Evolutionary conservation across 2,329 filamentous ascomycete genomes (phyloP).

Genomic region (Sporothrix phasma): DNA sequence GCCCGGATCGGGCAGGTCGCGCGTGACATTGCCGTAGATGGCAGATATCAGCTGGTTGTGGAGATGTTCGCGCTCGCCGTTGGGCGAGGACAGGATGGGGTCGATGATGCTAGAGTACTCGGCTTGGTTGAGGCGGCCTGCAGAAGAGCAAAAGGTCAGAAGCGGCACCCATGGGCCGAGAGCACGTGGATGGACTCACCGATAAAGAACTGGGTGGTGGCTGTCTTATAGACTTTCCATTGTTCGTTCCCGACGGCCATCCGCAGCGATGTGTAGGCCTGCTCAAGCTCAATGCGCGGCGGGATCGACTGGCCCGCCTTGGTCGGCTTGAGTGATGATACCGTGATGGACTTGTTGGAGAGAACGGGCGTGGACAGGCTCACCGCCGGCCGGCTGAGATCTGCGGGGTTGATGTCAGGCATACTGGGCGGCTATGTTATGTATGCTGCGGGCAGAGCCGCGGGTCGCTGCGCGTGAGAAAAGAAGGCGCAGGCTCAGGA

Average conservation of each 20-base stretch:
- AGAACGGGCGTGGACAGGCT: slow-evolving; percentile 50
- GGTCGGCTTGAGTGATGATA: slow-evolving; percentile 41
- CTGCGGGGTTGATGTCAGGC: slow-evolving; percentile 63
- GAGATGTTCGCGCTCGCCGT: slow-evolving; percentile 50
- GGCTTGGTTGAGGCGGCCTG: slow-evolving; percentile 53
- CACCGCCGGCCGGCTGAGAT: slow-evolving; percentile 51
- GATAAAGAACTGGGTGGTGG: slow-evolving; percentile 51
- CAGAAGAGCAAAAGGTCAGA: neutral
- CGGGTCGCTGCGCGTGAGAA: neutral
- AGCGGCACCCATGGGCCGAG: too few species aligned
- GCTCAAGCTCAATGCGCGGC: slow-evolving; percentile 57
- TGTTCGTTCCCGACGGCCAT: slow-evolving; percentile 48
- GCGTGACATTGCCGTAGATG: slow-evolving; percentile 58
- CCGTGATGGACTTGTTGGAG: slow-evolving; percentile 46
- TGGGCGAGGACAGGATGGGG: slow-evolving; percentile 46
- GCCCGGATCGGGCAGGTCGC: slow-evolving; percentile 58
- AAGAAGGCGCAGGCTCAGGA: neutral
- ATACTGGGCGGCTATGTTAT: slow-evolving; percentile 31
- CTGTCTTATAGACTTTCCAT: slow-evolving; percentile 55
- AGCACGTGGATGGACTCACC: slow-evolving; percentile 34
- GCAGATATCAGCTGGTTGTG: slow-evolving; percentile 60
- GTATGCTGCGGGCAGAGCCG: neutral
- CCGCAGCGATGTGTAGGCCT: slow-evolving; percentile 53
- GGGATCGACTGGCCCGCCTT: slow-evolving; percentile 56
- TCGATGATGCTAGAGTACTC: slow-evolving; percentile 52